phyloP scores from a whole-genome alignment of 305 asterid genomes.

The Fraxinus dipetala region DNA sequence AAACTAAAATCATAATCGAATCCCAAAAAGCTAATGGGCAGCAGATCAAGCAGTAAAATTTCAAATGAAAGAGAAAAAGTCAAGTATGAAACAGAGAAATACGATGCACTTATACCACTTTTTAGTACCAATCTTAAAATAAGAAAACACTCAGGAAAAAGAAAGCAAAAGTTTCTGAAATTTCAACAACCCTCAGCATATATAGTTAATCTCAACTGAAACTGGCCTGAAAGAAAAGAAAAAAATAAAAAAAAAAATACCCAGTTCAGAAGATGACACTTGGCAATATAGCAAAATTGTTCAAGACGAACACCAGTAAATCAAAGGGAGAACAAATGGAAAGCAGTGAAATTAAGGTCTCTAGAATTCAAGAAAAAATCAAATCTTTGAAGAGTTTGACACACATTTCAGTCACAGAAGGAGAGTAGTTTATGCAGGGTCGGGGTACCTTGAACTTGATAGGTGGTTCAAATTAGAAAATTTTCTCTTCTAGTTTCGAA shows the following conservation, averaged over 20 bases:
- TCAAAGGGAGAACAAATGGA: slow-evolving; percentile 12
- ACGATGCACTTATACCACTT: background rate
- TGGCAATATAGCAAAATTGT: background rate
- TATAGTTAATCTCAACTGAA: background rate
- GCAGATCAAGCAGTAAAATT: slow-evolving; percentile 35
- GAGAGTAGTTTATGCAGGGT: background rate
- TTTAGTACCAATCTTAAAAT: background rate
- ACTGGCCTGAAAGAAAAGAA: background rate
- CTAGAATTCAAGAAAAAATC: slow-evolving; percentile 25
- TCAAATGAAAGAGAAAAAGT: slow-evolving; percentile 14
- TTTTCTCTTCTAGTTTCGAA: background rate
- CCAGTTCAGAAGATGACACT: background rate
- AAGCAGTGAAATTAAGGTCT: background rate
- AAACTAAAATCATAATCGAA: slow-evolving; percentile 30
- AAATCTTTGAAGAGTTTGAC: slow-evolving; percentile 20
- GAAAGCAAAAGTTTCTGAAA: background rate
- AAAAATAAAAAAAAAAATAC: no score
- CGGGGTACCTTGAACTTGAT: slow-evolving; percentile 25
- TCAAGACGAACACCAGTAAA: background rate
- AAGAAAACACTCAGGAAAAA: slow-evolving; percentile 6
- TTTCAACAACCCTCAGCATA: background rate
- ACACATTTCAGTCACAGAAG: slow-evolving; percentile 13
- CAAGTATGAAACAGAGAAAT: slow-evolving; percentile 8
- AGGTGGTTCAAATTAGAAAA: slow-evolving; percentile 6
- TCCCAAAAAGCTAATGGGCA: slow-evolving; percentile 26